Percentiles rank a stretch among this genome's conserved stretches.
These are phyloP conservation scores for Juglanconis oblonga DNA, from an alignment of 2,329 filamentous ascomycete genomes.

Conservation along the genomic window DNA sequence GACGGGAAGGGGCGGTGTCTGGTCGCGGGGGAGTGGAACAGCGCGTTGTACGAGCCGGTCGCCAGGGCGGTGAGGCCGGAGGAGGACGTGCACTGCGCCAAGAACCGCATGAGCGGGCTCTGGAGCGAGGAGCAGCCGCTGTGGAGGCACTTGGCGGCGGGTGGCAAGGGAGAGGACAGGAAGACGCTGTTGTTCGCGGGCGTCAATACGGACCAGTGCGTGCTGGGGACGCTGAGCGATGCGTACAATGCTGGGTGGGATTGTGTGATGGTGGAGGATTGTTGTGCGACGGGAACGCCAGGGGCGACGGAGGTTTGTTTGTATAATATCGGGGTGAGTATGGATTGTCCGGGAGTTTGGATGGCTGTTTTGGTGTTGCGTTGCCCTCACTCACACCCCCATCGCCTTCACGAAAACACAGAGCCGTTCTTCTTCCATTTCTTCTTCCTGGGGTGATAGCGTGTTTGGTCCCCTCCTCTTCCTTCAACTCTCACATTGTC, in stretches of 20 bases:
- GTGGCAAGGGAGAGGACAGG: conserved; percentile 22
- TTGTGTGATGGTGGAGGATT: conserved; percentile 53
- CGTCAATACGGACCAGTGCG: conserved; percentile 62
- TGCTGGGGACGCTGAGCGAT: conserved; percentile 53
- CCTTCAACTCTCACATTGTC: too few species aligned
- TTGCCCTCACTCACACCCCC: not conserved
- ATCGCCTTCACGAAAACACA: too few species aligned
- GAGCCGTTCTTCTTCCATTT: too few species aligned
- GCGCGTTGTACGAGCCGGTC: conserved; percentile 46
- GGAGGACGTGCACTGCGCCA: conserved; percentile 52
- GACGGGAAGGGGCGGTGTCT: conserved; percentile 41
- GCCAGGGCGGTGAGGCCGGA: conserved; percentile 30
- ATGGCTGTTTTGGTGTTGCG: not conserved
- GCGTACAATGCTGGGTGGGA: conserved; percentile 55
- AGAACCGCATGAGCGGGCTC: conserved; percentile 57
- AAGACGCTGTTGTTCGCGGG: conserved; percentile 54
- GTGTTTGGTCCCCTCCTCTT: too few species aligned
- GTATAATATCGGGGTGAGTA: conserved; percentile 35
- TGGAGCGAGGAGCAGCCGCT: conserved; percentile 45
- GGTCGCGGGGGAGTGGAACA: conserved; percentile 55
- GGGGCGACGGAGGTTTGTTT: conserved; percentile 33
- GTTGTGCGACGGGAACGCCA: conserved; percentile 47
- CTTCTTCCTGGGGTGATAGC: too few species aligned
- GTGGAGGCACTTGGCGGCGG: conserved; percentile 34
- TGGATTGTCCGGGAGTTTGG: not conserved